Evolutionary conservation across 2,329 filamentous ascomycete genomes (phyloP).

Genomic region (Ustilaginoidea virens): DNA sequence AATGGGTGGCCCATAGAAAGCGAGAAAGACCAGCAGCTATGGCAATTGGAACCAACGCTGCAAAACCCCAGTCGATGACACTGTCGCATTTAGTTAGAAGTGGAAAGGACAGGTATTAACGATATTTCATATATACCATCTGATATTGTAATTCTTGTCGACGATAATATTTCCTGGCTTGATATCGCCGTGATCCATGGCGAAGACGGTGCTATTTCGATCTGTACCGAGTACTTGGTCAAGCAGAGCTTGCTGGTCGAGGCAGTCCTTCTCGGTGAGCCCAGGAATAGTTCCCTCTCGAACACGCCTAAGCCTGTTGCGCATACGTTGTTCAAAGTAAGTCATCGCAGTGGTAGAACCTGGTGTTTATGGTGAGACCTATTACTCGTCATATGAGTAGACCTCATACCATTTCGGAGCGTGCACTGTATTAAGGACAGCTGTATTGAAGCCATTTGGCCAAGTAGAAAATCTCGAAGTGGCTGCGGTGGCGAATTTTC

Average conservation of each 20-base stretch:
- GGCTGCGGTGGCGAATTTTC: neutral
- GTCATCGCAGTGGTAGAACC: neutral
- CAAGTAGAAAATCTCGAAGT: neutral
- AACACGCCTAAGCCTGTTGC: neutral
- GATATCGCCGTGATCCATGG: constrained; percentile 2
- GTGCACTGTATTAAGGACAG: constrained; percentile 2
- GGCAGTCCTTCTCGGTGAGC: constrained; percentile 1
- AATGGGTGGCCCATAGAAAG: too few species aligned
- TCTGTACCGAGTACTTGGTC: neutral
- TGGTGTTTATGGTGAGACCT: too few species aligned
- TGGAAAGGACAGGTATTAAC: too few species aligned
- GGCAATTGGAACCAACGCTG: too few species aligned
- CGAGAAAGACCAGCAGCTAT: too few species aligned
- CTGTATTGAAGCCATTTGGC: constrained; percentile 1
- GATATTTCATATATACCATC: neutral
- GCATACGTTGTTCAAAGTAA: neutral
- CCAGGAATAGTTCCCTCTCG: neutral
- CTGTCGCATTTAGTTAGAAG: too few species aligned
- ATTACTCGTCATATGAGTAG: too few species aligned
- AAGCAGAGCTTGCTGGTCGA: constrained; percentile 1
- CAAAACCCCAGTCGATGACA: too few species aligned
- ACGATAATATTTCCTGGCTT: constrained; percentile 3
- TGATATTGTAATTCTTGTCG: neutral
- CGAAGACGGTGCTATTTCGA: neutral
- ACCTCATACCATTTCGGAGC: neutral